Base-by-base conservation (phyloP, 2,329 filamentous ascomycete species). In the Pyrenophora teres region DNA sequence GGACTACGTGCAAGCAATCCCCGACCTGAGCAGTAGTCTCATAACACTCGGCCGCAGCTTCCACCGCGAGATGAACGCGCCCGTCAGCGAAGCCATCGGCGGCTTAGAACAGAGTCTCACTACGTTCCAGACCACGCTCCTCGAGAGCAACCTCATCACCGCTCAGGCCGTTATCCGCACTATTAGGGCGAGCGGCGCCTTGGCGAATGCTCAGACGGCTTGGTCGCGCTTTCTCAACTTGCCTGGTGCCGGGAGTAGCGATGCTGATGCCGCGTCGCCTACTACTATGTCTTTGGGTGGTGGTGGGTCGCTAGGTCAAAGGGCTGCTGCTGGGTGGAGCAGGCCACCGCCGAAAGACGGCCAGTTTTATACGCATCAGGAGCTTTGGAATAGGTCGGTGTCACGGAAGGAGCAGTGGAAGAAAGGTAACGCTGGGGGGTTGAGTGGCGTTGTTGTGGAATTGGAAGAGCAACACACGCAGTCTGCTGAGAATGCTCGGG, bases 51-150 rank as follows among this genome's bases (percentile, higher is more conserved):
- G 72, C 31, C 67, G 64, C 3, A 46, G 65, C 42, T 73, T 68
- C 60, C 74, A 75, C 55, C 61, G 63, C 12, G 74, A 76, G 52
- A 60, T 70, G 62, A 75, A 75, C 56, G 40, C 48, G 1, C 71
- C 73, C 0, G 63, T 75, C 40, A 65, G 58, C 36, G 54, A 62
- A n/a, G 63, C 66, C 32, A 68, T 75, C 31, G 53, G 56, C 9
- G 59, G 54, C 2, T 57, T 75, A 3, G 59, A 73, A 21, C 62
- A 68, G 40, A 56, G 62, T 16, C 58, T 75, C 10, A 59, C 64
- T 2, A 56, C 54, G 4, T 68, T 74, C 36, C 68, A 70, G 16
- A 54, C 64, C 2, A 56, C 65, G 12, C 60, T 74, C 52, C 54
- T 71, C 1, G 47, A 63, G 30, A 54, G 48, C 33, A 44, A 61